phyloP scores from a whole-genome alignment of 257 asterid genomes.

The Fraxinus anomala region DNA sequence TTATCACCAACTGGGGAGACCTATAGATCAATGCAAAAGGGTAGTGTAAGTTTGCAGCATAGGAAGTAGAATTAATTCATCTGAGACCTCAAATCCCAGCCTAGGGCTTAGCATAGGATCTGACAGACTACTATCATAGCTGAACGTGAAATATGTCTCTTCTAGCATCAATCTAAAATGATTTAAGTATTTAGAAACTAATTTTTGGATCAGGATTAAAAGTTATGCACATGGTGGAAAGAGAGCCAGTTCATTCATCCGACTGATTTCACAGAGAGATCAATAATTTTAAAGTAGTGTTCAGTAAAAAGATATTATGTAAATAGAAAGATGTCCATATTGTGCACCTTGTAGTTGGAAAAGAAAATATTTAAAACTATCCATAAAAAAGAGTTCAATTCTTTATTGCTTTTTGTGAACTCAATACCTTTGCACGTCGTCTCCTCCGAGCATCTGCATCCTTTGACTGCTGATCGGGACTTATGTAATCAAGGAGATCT shows the following conservation, averaged over 20 bases:
- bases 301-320: neutral
- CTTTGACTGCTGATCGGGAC: slow-evolving; percentile 82
- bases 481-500: slow-evolving; percentile 95
- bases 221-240: neutral
- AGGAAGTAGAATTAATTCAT: slow-evolving; percentile 15
- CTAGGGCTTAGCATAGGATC: neutral
- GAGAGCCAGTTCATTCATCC: neutral
- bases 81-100: neutral
- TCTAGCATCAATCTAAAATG: neutral
- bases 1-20: slow-evolving; percentile 56
- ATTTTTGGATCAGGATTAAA: neutral
- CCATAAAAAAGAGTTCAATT: neutral
- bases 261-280: neutral
- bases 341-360: slow-evolving; percentile 5
- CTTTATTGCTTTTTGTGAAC: neutral
- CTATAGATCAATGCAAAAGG: slow-evolving; percentile 44
- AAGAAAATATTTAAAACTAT: neutral
- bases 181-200: neutral
- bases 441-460: slow-evolving; percentile 67
- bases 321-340: neutral
- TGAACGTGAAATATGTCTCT: neutral
- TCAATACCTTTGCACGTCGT: slow-evolving; percentile 80
- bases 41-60: slow-evolving; percentile 29
- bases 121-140: neutral
- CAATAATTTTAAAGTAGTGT: neutral